Percentiles rank a stretch among this genome's conserved stretches.
phyloP scores from a whole-genome alignment of 2,329 filamentous ascomycete genomes.

The Talaromyces sp. region DNA sequence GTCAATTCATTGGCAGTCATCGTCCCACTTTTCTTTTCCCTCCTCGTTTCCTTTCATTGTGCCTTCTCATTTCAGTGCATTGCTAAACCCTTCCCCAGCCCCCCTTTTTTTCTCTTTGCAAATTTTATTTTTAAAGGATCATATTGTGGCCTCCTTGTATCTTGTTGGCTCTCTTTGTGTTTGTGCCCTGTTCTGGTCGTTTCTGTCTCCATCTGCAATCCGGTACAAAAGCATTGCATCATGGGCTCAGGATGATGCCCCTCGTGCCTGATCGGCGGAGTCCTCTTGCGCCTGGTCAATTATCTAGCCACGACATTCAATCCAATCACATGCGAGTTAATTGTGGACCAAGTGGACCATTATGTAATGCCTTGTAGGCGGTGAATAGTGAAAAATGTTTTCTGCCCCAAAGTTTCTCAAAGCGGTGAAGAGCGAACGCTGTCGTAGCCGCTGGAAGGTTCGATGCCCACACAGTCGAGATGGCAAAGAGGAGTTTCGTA shows the following conservation, averaged over 20 bases:
- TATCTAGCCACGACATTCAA: not conserved
- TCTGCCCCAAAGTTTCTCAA: conserved; percentile 20
- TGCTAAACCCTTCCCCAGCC: not conserved
- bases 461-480: conserved; percentile 30
- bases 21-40: conserved; percentile 9
- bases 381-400: conserved; percentile 16
- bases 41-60: not conserved
- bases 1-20: conserved; percentile 2
- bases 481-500: conserved; percentile 11
- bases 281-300: not conserved
- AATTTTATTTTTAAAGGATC: not conserved
- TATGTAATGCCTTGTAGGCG: conserved; percentile 10
- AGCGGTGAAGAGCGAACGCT: conserved; percentile 32
- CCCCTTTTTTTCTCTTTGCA: not conserved
- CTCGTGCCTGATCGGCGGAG: not conserved
- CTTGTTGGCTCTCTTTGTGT: not conserved
- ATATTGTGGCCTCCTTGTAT: not conserved
- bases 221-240: not conserved
- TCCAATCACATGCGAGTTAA: not conserved
- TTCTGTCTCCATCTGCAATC: not conserved
- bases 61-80: not conserved
- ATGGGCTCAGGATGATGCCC: not conserved
- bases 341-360: conserved; percentile 2
- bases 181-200: not conserved
- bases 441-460: conserved; percentile 45